Base-by-base conservation (phyloP, 306 rosid species). In the Mimosa pudica region DNA sequence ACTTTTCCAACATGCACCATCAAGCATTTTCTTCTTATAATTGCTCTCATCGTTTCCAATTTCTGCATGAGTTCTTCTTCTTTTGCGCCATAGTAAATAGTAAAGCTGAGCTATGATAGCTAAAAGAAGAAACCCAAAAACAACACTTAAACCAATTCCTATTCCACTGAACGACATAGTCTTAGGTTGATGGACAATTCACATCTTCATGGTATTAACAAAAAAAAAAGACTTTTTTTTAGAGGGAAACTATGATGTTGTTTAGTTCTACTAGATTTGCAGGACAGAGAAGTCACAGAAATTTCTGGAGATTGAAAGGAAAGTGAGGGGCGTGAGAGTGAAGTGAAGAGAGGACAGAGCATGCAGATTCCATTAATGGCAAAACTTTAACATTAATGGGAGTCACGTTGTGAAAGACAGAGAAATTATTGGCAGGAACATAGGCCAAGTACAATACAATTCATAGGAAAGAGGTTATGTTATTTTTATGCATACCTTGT, bases 21-120 rank as follows among this genome's bases (percentile, higher is more conserved):
- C 82, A 45, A 88, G 78, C 35, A 82, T 33, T 13, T 74, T 89
- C 47, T 89, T 89, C 8, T 88, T 85, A 73, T 85, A 80, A 78
- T 64, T 91, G 64, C 79, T 81, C 58, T 84, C 74, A 44, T 75
- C 89, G 46, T 78, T 85, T 38, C 71, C 89, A 75, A 80, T 88
- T 77, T 85, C 88, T 62, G 81, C 38, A 72, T 63, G 71, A 1
- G 79, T 78, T 80, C 83, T 87, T 81, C 86, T 81, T 73, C 78
- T 90, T 79, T 87, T 87, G 94, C 94, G 87, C 90, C 90, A 90
- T 58, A 92, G 60, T 84, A 92, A 49, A 74, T 90, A 92, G 88
- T 86, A 90, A n/a, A 92, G 90, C 90, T 90, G 90, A 1, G 89
- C 91, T 61, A 90, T 84, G 45, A 90, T 81, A 62, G 89, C 94